A percentile compares a stretch with the other conserved stretches of the same genome.
Conservation (phyloP, 495 filamentous ascomycete species). For the Neurospora hispaniola region DNA sequence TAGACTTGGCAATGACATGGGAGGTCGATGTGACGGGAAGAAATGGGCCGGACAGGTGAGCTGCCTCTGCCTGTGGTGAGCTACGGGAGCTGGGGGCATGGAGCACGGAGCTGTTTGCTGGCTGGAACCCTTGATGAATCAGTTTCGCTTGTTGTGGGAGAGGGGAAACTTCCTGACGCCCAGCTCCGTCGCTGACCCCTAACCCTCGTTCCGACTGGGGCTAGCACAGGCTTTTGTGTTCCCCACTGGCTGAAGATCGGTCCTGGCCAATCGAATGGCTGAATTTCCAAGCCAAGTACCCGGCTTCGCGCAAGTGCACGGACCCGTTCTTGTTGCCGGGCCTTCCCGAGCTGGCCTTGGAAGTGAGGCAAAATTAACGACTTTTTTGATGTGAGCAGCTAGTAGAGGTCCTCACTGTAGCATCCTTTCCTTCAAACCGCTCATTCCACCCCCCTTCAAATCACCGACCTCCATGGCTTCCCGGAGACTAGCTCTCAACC, state of each 20-base stretch:
- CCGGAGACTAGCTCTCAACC: constrained; percentile 79
- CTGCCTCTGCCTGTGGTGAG: background rate
- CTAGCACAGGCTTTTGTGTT: too few species aligned
- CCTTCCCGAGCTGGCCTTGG: constrained; percentile 24
- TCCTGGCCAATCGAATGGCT: too few species aligned
- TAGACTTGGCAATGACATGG: background rate
- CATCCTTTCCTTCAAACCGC: constrained; percentile 33
- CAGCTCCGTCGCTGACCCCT: background rate
- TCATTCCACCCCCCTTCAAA: constrained; percentile 26
- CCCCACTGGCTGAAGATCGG: too few species aligned
- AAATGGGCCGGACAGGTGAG: background rate
- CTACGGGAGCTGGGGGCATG: background rate
- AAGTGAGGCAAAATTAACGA: constrained; percentile 28
- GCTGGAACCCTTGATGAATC: background rate
- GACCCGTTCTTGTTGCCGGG: constrained; percentile 6
- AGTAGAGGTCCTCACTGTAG: constrained; percentile 2
- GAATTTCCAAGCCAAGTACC: background rate
- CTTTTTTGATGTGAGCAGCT: constrained; percentile 21
- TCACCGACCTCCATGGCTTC: constrained; percentile 69
- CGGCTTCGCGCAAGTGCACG: background rate
- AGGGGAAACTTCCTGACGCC: background rate
- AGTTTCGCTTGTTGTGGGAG: background rate
- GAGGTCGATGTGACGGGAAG: background rate
- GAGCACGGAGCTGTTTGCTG: background rate
- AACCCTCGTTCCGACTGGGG: too few species aligned